Base-by-base conservation (phyloP, 495 filamentous ascomycete species). In the Podospora comata region DNA sequence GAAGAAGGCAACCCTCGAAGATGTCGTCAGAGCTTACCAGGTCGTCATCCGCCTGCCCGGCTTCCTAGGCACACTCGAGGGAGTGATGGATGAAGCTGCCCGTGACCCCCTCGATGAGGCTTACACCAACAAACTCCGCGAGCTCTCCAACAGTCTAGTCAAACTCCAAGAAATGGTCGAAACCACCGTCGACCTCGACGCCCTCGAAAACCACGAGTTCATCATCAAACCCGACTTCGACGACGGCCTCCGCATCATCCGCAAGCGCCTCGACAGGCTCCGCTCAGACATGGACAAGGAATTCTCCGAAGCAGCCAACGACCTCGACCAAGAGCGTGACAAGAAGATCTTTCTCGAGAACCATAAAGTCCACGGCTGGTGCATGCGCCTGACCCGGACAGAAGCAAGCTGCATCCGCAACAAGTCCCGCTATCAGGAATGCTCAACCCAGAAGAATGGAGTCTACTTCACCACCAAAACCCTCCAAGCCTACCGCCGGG, bases 271-370 rank as follows among this genome's bases (percentile, higher is more conserved):
- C 18, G 94, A 98, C 72, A 92, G 90, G 77, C 80, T 97, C 20
- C 87, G 87, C 56, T 82, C 88, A 34, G 89, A 93, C 28, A 97
- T 99, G 92, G 85, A 92, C 53, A 79, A 81, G 23, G 95, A 99
- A 76, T 94, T 96, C 72, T 81, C 83, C 58, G 82, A 85, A 5
- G 92, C 93, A 18, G 88, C 90, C 7, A 81, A 86, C 39, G 94
- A 98, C 76, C 84, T 99, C n/a, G 87, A 87, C 65, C 94, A 97
- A 73, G 95, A 99, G 69, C 88, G 88, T 68, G 94, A 97, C 73
- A 99, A 99, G 85, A 99, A 99, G 77, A 88, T 99, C 44, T 98
- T 98, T 78, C 85, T 99, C 61, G 95, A 99, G 72, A 97, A 97
- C 74, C 95, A 97, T 81, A 90, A 88, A 71, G 89, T 93, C 2